A percentile compares a stretch with the other conserved stretches of the same genome.
Conservation (phyloP, 2,329 filamentous ascomycete species). For the Acephala macrosclerotiorum region DNA sequence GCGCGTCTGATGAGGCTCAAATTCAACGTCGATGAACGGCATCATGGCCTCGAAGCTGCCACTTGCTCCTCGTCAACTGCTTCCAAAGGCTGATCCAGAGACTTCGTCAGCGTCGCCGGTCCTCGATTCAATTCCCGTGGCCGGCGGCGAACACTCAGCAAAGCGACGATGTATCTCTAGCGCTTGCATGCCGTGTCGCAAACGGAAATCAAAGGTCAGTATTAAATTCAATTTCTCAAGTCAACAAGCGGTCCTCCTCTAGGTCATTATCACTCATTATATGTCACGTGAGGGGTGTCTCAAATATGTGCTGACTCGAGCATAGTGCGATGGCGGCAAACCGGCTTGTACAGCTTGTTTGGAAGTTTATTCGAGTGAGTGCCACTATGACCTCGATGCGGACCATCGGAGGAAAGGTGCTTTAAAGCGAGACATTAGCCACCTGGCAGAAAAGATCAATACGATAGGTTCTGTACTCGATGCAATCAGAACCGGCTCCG, state of each 20-base stretch:
- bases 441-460: neutral
- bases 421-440: constrained; percentile 47
- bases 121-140: neutral
- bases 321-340: constrained; percentile 55
- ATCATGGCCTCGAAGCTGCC: neutral
- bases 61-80: constrained; percentile 9
- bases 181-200: constrained; percentile 36
- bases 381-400: constrained; percentile 56
- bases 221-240: neutral
- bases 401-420: constrained; percentile 54
- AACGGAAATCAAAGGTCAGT: constrained; percentile 35
- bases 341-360: constrained; percentile 58
- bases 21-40: neutral
- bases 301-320: neutral
- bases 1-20: neutral
- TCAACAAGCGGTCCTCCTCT: neutral
- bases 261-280: neutral
- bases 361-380: constrained; percentile 57
- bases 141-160: constrained; percentile 1
- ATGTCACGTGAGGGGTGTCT: neutral
- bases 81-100: constrained; percentile 21
- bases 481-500: constrained; percentile 52
- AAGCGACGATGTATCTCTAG: constrained; percentile 31
- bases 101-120: constrained; percentile 16
- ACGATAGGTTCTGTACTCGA: constrained; percentile 36